A percentile compares a stretch with the other conserved stretches of the same genome.
Conservation (phyloP, 257 asterid genomes). For the Paraleonurus japonicus region DNA sequence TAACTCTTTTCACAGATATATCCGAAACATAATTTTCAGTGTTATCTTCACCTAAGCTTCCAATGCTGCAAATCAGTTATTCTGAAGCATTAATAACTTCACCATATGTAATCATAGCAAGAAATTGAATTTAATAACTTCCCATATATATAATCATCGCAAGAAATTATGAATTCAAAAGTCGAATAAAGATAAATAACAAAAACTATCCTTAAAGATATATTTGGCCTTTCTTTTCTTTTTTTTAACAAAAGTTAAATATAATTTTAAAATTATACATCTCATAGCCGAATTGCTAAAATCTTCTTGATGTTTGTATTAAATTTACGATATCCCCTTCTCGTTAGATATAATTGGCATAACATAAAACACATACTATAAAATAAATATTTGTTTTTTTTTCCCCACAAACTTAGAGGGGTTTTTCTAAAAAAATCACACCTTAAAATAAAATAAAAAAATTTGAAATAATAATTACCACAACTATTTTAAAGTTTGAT, state of each 20-base stretch:
- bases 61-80: constrained; percentile 55
- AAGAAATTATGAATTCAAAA: background rate
- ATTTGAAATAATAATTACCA: background rate
- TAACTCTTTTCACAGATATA: constrained; percentile 55
- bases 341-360: too few species aligned
- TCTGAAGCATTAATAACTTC: background rate
- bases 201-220: background rate
- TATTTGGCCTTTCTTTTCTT: too few species aligned
- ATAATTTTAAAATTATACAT: too few species aligned
- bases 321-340: too few species aligned
- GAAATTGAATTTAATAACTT: too few species aligned
- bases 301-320: too few species aligned
- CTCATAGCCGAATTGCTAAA: too few species aligned
- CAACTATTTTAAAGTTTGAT: background rate
- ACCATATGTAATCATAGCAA: background rate
- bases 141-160: too few species aligned
- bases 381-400: background rate
- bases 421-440: background rate
- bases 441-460: background rate
- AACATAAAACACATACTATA: too few species aligned
- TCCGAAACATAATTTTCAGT: constrained; percentile 58
- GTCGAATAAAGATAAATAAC: background rate
- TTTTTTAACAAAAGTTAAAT: background rate
- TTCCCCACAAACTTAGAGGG: background rate
- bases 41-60: constrained; percentile 84